Conservation (phyloP, 2,329 filamentous ascomycete species). For the Botrytis fabae region DNA sequence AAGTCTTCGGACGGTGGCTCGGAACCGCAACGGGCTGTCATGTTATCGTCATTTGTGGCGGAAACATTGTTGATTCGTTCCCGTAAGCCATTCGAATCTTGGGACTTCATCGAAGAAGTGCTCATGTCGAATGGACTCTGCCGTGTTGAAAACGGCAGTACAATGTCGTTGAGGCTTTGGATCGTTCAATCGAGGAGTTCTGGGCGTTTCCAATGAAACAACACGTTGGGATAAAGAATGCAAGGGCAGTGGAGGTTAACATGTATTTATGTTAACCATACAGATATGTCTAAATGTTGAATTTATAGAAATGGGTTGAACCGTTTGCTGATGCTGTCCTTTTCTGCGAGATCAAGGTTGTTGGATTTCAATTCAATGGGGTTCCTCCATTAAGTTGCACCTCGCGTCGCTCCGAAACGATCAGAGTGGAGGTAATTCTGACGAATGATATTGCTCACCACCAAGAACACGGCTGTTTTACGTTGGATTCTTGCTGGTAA, state of each 20-base stretch:
- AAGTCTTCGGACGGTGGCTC: conserved; percentile 26
- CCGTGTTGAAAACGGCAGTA: conserved; percentile 23
- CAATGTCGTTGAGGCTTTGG: conserved; percentile 9
- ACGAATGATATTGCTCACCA: conserved; percentile 2
- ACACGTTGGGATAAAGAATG: background rate
- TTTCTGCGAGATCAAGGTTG: conserved; percentile 11
- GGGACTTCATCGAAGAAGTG: conserved; percentile 16
- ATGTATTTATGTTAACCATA: conserved; percentile 11
- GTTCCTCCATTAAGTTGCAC: background rate
- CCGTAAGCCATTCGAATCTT: conserved; percentile 33
- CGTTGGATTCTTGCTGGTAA: background rate
- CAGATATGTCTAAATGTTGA: background rate
- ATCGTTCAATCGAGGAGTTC: background rate
- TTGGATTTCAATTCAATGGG: background rate
- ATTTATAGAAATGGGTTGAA: conserved; percentile 16
- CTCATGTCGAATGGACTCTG: conserved; percentile 25
- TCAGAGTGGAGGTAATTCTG: conserved; percentile 7
- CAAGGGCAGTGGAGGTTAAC: background rate
- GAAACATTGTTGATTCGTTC: conserved; percentile 29
- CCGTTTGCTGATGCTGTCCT: conserved; percentile 8
- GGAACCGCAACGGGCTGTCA: conserved; percentile 16
- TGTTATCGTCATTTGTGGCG: conserved; percentile 19
- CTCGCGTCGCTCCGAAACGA: background rate
- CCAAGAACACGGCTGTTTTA: background rate
- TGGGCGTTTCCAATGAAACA: background rate